phyloP scores from a whole-genome alignment of 306 rosid genomes.

The Medicago lupulina region DNA sequence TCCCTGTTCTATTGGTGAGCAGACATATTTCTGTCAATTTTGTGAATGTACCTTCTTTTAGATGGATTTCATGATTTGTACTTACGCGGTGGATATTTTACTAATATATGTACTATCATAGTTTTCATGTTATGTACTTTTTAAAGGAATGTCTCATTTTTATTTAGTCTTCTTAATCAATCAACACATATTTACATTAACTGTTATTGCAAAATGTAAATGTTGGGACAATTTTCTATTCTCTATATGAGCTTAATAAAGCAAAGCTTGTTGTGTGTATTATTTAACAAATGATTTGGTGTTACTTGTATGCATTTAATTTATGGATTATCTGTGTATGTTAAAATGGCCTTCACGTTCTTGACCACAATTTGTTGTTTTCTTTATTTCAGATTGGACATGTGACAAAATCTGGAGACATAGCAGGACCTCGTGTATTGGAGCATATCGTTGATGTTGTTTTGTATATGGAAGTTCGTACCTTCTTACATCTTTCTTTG shows the following conservation, averaged over 20 bases:
- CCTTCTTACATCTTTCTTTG: slow-evolving; percentile 48
- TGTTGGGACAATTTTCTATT: background rate
- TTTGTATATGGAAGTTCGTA: slow-evolving; percentile 94
- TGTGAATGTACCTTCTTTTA: slow-evolving; percentile 11
- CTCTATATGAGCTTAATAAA: background rate
- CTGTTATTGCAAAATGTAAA: slow-evolving; percentile 1
- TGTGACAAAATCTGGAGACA: slow-evolving; percentile 91
- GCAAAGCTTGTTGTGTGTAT: background rate
- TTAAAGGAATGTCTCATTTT: slow-evolving; percentile 18
- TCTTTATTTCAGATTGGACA: slow-evolving; percentile 82
- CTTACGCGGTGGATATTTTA: background rate
- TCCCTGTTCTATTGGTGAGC: slow-evolving; percentile 85
- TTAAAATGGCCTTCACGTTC: slow-evolving; percentile 26
- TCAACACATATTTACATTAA: background rate
- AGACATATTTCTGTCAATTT: slow-evolving; percentile 6
- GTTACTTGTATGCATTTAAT: slow-evolving; percentile 1
- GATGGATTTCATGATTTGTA: background rate
- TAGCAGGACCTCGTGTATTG: slow-evolving; percentile 97
- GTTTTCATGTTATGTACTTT: slow-evolving; percentile 9
- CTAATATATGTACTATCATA: background rate
- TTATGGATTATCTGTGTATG: slow-evolving; percentile 26
- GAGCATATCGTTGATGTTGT: slow-evolving; percentile 98
- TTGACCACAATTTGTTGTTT: slow-evolving; percentile 7
- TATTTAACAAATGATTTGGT: slow-evolving; percentile 11
- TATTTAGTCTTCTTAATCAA: background rate